Base-by-base conservation (phyloP, 1,139 yeast genomes). In the Saccharomycopsis crataegensis region DNA sequence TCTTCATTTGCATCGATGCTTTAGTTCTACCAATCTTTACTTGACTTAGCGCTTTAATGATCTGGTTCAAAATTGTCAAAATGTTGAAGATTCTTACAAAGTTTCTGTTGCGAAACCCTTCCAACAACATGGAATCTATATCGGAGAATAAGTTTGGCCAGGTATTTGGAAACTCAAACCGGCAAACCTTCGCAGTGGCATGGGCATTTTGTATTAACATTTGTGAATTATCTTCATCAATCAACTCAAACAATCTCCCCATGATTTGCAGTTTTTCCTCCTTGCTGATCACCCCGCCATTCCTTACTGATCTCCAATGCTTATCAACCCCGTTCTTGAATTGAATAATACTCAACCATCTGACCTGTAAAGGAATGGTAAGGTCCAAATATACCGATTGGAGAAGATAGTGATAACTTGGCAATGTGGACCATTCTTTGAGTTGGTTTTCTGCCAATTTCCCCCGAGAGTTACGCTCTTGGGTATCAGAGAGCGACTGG, bases 301-400 rank as follows among this genome's bases (percentile, higher is more conserved):
- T 52, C 50, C 88, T 74, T 0, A 89, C 75, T 0, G 83, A 72
- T 56, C 96, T 73, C 98, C 98, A 91, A 62, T 81, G 82, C 62
- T 77, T 81, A 37, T 88, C 96, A 31, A 88, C 72, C 1, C 96
- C 95, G 67, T 91, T 93, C 64, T 93, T 93, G 66, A 93, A 80
- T 60, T 86, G 86, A 46, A 93, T 91, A 3, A 89, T 76, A 0
- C 96, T 91, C 45, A 91, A 71, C 96, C 96, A 89, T 63, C 98
- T 73, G 8, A 80, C 73, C 57, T 85, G 87, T 34, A 84, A 68
- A 0, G 88, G 77, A 14, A 79, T 62, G 0, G 80, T 75, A 6
- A 74, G 66, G 59, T 85, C 82, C 54, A 81, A 70, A 65, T 87
- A 90, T 0, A 86, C 75, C 1, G 75, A 64, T 56, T 70, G 69